These are phyloP conservation scores for Dendrostoma leiphaemia DNA, from an alignment of 2,329 filamentous ascomycete genomes.

Conservation along the genomic window DNA sequence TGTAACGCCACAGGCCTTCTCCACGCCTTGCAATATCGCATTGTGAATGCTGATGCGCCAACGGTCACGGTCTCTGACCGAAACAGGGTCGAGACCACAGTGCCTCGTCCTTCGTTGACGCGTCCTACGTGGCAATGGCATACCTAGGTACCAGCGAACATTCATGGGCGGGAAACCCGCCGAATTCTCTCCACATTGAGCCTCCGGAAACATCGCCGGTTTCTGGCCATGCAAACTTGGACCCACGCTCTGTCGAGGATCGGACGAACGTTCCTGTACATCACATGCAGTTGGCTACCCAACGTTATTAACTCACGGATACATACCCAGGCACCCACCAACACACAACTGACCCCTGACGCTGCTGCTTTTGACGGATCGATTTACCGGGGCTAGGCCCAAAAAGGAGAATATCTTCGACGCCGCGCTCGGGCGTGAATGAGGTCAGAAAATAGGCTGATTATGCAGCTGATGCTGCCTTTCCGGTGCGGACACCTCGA, in stretches of 20 bases:
- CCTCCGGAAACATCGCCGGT: background rate
- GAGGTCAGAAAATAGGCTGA: conserved; percentile 10
- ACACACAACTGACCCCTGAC: conserved; percentile 6
- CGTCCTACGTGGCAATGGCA: no score
- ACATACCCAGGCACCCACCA: no score
- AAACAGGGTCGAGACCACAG: background rate
- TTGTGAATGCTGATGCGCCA: background rate
- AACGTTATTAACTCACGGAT: no score
- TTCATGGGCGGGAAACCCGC: background rate
- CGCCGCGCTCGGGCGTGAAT: conserved; percentile 7
- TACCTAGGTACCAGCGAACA: background rate
- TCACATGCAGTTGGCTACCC: no score
- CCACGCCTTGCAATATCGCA: background rate
- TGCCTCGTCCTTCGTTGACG: background rate
- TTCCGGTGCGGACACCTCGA: background rate
- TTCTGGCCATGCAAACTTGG: background rate
- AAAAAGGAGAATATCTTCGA: conserved; percentile 4
- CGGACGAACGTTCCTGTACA: no score
- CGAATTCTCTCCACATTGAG: background rate
- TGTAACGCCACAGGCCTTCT: background rate
- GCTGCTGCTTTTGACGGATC: conserved; percentile 12
- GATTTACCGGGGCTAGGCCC: conserved; percentile 16
- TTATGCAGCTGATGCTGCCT: background rate
- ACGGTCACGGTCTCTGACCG: background rate
- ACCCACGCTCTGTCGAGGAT: no score